Base-by-base conservation (phyloP, 805 yeast genomes). In the Millerozyma miso region DNA sequence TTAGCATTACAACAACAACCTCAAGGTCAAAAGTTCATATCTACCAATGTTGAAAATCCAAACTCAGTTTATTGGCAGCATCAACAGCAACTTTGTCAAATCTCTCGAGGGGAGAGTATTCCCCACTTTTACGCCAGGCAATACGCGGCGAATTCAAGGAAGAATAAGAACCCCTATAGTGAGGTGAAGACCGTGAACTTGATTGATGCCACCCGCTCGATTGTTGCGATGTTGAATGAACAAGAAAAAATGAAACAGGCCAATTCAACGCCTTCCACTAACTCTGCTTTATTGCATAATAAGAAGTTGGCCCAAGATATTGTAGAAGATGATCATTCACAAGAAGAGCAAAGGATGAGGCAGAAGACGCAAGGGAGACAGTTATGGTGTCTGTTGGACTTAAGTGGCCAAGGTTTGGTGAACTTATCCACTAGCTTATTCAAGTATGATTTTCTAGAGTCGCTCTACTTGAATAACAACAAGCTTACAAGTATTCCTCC, bases 341-440 rank as follows among this genome's bases (percentile, higher is more conserved):
- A 59, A 46, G 84, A 81, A 56, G 82, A 79, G 54, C 81, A 81
- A 59, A 68, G 85, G 61, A 76, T 80, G 67, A 73, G 81, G 62
- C 64, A 72, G 31, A 74, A 73, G 48, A 76, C 79, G 19, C 72
- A 74, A 56, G 80, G 85, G 31, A 83, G 82, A 46, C 97, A 90
- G 66, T 76, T 86, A 58, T 93, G 99, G 99, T 85, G 95, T 41
- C 91, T 90, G 4, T 70, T 93, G 50, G 99, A 93, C 67, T 71
- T 91, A 50, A 81, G 95, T 50, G 97, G 97, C 46, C 95, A 93
- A 63, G 87, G 91, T 29, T 71, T 93, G 40, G 70, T 79, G 48
- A 76, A 79, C 44, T 51, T 91, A 23, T 78, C 88, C n/a, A 78
- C 84, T 16, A 81, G 81, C 53, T 64, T 93, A 37, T 88, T 88